These are phyloP conservation scores for Hyparrhenia diplandra DNA, from an alignment of 176 grass and related monocot species.

Conservation along the genomic window DNA sequence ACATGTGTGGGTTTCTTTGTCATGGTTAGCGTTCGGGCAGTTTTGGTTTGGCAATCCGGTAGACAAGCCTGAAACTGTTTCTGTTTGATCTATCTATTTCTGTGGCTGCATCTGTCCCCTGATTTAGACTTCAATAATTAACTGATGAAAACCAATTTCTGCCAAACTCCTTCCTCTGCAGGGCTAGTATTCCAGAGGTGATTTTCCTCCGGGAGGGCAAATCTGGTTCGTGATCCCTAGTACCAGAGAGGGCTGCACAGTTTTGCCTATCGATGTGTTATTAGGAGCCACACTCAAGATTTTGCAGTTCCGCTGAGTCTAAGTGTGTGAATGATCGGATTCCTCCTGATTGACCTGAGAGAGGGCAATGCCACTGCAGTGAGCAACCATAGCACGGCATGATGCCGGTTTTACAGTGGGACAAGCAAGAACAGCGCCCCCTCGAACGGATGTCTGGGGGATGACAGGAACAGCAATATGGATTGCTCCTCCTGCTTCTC, in stretches of 20 bases:
- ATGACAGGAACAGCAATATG: slow-evolving; percentile 30
- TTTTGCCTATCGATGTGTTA: slow-evolving; percentile 41
- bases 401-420: slow-evolving; percentile 30
- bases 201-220: slow-evolving; percentile 7
- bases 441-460: slow-evolving; percentile 27
- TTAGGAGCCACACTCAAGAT: background rate
- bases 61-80: slow-evolving; percentile 5
- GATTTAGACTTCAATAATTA: slow-evolving; percentile 27
- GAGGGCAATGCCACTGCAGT: slow-evolving; percentile 40
- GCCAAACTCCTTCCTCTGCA: slow-evolving; percentile 39
- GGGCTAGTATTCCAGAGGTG: background rate
- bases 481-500: slow-evolving; percentile 1
- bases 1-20: background rate
- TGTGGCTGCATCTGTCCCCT: background rate
- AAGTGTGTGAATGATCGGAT: slow-evolving; percentile 37
- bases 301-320: slow-evolving; percentile 41
- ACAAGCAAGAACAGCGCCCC: slow-evolving; percentile 6
- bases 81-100: background rate
- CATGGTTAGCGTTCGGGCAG: background rate
- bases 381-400: slow-evolving; percentile 11
- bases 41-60: slow-evolving; percentile 28
- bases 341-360: slow-evolving; percentile 75
- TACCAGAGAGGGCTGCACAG: background rate
- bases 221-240: slow-evolving; percentile 9
- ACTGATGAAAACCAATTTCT: slow-evolving; percentile 25